phyloP scores from a whole-genome alignment of 202 grass and related monocot species.

The Zoysia matrella region DNA sequence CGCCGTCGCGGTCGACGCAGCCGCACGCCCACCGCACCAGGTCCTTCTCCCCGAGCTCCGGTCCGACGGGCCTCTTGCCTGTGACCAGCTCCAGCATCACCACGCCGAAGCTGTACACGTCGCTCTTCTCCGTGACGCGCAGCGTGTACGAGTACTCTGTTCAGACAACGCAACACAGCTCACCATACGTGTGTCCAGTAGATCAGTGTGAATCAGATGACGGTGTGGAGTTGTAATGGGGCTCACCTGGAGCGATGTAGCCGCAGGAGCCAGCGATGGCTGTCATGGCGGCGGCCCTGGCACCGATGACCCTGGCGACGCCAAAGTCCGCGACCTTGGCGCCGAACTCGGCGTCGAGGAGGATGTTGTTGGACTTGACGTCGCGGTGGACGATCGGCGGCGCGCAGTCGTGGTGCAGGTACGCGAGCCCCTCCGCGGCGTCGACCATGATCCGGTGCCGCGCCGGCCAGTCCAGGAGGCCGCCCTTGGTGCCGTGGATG shows the following conservation, averaged over 20 bases:
- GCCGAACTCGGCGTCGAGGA: slow-evolving; percentile 55
- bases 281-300: slow-evolving; percentile 34
- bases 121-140: slow-evolving; percentile 71
- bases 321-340: slow-evolving; percentile 86
- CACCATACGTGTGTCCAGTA: neutral
- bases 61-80: slow-evolving; percentile 47
- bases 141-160: slow-evolving; percentile 87
- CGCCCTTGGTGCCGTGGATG: slow-evolving; percentile 62
- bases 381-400: slow-evolving; percentile 82
- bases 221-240: neutral
- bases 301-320: slow-evolving; percentile 48
- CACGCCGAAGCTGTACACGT: slow-evolving; percentile 70
- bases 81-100: slow-evolving; percentile 84
- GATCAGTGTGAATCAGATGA: neutral
- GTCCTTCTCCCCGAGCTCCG: slow-evolving; percentile 70
- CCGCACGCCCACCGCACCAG: slow-evolving; percentile 63
- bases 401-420: slow-evolving; percentile 81
- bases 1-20: slow-evolving; percentile 48
- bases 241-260: slow-evolving; percentile 88
- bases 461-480: slow-evolving; percentile 58
- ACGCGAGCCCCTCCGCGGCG: slow-evolving; percentile 69
- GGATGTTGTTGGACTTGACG: slow-evolving; percentile 96
- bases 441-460: slow-evolving; percentile 59
- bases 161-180: neutral
- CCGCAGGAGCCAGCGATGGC: slow-evolving; percentile 69